Conservation (phyloP, 2,329 filamentous ascomycete species). For the Colletotrichum paranaense region DNA sequence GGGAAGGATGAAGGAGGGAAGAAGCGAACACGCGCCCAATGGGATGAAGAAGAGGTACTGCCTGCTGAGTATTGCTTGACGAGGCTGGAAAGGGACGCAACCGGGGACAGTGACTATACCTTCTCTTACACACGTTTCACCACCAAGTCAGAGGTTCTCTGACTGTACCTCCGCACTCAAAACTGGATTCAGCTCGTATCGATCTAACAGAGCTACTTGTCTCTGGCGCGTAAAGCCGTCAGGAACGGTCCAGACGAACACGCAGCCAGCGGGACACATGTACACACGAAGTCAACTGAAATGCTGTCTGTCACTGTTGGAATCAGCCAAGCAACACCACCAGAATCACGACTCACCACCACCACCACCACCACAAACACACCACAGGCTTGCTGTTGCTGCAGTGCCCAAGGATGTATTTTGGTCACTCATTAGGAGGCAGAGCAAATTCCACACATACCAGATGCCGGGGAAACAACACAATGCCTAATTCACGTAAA, state of each 20-base stretch:
- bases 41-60: conserved; percentile 2
- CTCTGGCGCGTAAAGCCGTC: background rate
- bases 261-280: background rate
- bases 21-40: background rate
- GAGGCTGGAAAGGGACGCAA: conserved; percentile 16
- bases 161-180: background rate
- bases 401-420: background rate
- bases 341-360: too few species aligned
- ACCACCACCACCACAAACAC: too few species aligned
- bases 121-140: rapidly evolving
- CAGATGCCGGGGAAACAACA: conserved; percentile 2
- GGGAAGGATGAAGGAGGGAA: background rate
- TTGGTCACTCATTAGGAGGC: background rate
- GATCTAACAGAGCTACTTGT: conserved; percentile 30
- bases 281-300: conserved; percentile 7
- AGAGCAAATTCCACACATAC: background rate
- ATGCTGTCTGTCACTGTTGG: conserved; percentile 11
- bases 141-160: background rate
- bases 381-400: background rate
- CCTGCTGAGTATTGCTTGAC: conserved; percentile 10
- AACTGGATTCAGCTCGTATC: conserved; percentile 32
- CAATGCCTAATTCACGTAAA: background rate
- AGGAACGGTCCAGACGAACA: conserved; percentile 17
- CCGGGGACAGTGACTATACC: conserved; percentile 19
- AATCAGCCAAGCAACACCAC: conserved; percentile 7